Evolutionary conservation across 139 green algal species (phyloP).

Genomic region (Mychonastes homosphaera): DNA sequence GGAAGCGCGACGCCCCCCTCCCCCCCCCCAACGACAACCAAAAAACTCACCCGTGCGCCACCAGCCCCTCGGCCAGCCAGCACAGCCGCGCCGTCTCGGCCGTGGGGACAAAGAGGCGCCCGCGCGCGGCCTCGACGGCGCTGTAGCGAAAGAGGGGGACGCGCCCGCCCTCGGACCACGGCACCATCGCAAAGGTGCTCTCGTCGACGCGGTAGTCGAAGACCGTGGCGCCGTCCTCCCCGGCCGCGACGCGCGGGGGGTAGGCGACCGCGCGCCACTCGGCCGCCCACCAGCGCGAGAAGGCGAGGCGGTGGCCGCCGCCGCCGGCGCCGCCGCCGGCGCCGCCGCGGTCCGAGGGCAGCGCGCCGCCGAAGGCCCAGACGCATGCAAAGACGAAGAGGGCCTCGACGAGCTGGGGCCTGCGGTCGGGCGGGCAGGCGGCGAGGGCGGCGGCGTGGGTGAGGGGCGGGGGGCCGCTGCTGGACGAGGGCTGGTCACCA

Average conservation of each 20-base stretch:
- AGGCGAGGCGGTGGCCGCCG: slow-evolving; percentile 68
- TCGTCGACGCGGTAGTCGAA: slow-evolving; percentile 89
- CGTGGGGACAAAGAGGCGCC: slow-evolving; percentile 77
- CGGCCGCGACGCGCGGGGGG: no score
- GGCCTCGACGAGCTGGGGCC: slow-evolving; percentile 79
- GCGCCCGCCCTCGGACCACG: slow-evolving; percentile 61
- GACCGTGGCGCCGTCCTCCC: slow-evolving; percentile 70
- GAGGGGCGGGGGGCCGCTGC: no score
- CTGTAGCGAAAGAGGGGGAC: slow-evolving; percentile 48
- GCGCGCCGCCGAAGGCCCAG: slow-evolving; percentile 83
- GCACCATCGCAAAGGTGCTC: slow-evolving; percentile 45
- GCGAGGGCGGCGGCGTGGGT: slow-evolving; percentile 22
- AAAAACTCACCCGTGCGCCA: slow-evolving; percentile 48
- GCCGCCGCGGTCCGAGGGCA: slow-evolving; percentile 69
- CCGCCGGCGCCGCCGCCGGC: slow-evolving; percentile 5
- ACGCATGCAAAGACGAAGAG: slow-evolving; percentile 88
- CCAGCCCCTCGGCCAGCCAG: slow-evolving; percentile 71
- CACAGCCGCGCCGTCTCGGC: slow-evolving; percentile 74
- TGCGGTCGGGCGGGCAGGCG: slow-evolving; percentile 55
- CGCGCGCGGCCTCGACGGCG: slow-evolving; percentile 16
- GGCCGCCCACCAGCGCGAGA: slow-evolving; percentile 75
- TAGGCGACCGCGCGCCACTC: slow-evolving; percentile 66
- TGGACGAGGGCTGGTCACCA: no score
- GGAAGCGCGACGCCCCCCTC: no score
- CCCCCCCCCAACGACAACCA: no score